These are phyloP conservation scores for Talaromyces sp. DNA, from an alignment of 2,329 filamentous ascomycete genomes.

Conservation along the genomic window DNA sequence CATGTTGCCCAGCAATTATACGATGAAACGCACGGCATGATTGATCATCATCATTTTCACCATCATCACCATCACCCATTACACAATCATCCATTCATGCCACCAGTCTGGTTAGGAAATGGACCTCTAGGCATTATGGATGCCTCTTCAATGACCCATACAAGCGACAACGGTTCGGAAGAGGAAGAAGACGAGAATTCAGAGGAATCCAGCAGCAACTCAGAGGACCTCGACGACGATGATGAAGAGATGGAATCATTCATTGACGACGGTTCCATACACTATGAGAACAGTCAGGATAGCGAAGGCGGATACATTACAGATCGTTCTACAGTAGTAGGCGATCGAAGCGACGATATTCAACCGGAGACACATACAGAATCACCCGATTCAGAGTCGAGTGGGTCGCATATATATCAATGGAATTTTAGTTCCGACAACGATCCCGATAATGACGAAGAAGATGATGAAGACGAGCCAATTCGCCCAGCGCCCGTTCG, in stretches of 20 bases:
- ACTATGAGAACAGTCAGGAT: not conserved
- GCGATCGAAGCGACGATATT: not conserved
- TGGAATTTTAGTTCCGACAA: constrained; percentile 19
- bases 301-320: constrained; percentile 2
- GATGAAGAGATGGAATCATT: constrained; percentile 34
- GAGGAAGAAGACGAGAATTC: constrained; percentile 13
- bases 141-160: constrained; percentile 9
- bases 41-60: constrained; percentile 4
- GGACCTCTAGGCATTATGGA: not conserved
- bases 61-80: constrained; percentile 12
- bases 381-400: not conserved
- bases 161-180: constrained; percentile 1
- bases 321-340: constrained; percentile 3
- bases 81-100: constrained; percentile 7
- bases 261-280: constrained; percentile 28
- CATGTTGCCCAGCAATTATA: constrained; percentile 20
- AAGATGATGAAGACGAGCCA: constrained; percentile 22
- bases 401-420: not conserved
- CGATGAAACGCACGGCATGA: constrained; percentile 10
- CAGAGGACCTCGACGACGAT: constrained; percentile 17
- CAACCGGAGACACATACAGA: not conserved
- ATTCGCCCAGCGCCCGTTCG: constrained; percentile 12
- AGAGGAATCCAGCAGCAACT: constrained; percentile 11
- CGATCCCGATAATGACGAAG: constrained; percentile 17
- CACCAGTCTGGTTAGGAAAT: not conserved